Evolutionary conservation across 2,329 filamentous ascomycete species (phyloP).

Genomic region (Alternaria burnsii): DNA sequence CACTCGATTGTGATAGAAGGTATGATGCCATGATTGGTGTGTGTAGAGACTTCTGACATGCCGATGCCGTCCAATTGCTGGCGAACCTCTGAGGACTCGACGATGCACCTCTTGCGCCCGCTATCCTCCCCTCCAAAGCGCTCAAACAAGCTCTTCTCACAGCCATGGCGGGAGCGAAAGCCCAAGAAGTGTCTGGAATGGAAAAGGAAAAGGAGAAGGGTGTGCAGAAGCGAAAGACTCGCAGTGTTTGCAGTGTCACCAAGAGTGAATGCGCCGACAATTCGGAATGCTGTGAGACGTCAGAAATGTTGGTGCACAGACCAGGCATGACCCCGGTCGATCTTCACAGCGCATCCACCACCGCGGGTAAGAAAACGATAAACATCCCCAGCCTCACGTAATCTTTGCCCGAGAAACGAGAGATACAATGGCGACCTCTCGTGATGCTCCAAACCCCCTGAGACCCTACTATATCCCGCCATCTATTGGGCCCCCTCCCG

Average conservation of each 20-base stretch:
- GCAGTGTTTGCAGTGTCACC: slow-evolving; percentile 11
- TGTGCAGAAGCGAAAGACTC: slow-evolving; percentile 1
- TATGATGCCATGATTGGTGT: neutral
- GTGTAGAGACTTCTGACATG: neutral
- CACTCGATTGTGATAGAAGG: neutral
- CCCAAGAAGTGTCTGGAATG: neutral
- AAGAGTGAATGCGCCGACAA: slow-evolving; percentile 17
- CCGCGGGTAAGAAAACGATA: slow-evolving; percentile 16
- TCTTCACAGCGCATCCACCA: slow-evolving; percentile 17
- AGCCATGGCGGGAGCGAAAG: slow-evolving; percentile 18
- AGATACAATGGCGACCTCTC: slow-evolving; percentile 53
- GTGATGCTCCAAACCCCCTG: slow-evolving; percentile 67
- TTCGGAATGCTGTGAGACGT: slow-evolving; percentile 29
- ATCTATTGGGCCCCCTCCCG: slow-evolving; percentile 67
- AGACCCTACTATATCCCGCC: slow-evolving; percentile 77
- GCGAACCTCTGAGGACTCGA: slow-evolving; percentile 25
- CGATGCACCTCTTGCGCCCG: slow-evolving; percentile 20
- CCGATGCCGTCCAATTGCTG: slow-evolving; percentile 25
- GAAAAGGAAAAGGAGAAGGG: slow-evolving; percentile 3
- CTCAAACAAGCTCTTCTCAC: slow-evolving; percentile 19
- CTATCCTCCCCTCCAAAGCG: slow-evolving; percentile 7
- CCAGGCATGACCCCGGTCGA: slow-evolving; percentile 9
- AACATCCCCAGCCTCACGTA: slow-evolving; percentile 11
- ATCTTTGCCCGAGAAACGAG: neutral
- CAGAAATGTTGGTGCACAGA: slow-evolving; percentile 19